phyloP scores from a whole-genome alignment of 2,329 filamentous ascomycete genomes.

The Laburnicola sp. region DNA sequence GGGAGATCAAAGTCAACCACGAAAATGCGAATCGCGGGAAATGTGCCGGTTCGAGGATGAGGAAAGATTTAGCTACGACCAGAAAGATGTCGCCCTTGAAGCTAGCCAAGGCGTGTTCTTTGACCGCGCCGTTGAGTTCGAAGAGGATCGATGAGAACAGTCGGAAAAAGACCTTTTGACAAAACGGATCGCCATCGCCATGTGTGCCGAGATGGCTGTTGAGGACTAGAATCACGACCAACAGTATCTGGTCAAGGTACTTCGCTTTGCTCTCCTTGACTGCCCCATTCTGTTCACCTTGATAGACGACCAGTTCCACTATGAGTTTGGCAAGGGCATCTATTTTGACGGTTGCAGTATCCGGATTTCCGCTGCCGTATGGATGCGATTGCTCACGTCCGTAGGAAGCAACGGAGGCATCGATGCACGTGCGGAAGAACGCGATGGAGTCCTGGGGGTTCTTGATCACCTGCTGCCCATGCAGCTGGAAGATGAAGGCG shows the following conservation, averaged over 20 bases:
- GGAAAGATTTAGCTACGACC: conserved; percentile 70
- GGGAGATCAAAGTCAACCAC: conserved; percentile 81
- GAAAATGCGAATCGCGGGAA: conserved; percentile 82
- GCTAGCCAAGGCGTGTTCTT: conserved; percentile 42
- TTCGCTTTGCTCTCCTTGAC: conserved; percentile 65
- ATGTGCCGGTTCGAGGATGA: conserved; percentile 73
- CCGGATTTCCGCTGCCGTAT: conserved; percentile 59
- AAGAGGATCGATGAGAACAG: conserved; percentile 83
- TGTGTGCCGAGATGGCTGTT: conserved; percentile 83
- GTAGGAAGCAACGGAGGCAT: conserved; percentile 75
- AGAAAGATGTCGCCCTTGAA: conserved; percentile 72
- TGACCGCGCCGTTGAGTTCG: conserved; percentile 67
- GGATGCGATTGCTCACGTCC: conserved; percentile 69
- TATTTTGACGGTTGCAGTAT: conserved; percentile 64
- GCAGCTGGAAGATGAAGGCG: conserved; percentile 83
- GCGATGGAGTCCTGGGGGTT: conserved; percentile 74
- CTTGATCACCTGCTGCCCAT: conserved; percentile 71
- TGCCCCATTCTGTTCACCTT: conserved; percentile 62
- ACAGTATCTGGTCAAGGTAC: conserved; percentile 77
- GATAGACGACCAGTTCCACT: conserved; percentile 72
- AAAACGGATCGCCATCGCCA: conserved; percentile 79
- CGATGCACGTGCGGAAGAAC: conserved; percentile 81
- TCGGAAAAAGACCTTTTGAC: conserved; percentile 87
- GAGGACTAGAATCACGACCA: conserved; percentile 76
- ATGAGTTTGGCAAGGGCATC: conserved; percentile 86